These are phyloP conservation scores for Favolaschia claudopus DNA, from an alignment of 768 basidiomycete genomes.

Conservation along the genomic window DNA sequence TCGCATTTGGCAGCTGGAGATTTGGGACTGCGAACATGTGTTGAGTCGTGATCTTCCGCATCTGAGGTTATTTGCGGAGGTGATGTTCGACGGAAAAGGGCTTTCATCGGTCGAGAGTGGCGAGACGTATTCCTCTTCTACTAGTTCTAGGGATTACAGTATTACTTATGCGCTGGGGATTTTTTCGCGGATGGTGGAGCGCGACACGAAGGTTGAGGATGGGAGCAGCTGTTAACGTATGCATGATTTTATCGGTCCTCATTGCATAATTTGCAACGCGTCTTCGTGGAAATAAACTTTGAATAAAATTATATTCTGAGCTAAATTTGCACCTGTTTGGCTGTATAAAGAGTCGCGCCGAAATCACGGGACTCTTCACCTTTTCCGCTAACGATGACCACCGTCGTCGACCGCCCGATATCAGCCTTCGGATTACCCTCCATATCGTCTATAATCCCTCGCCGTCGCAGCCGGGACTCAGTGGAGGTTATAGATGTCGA, in stretches of 20 bases:
- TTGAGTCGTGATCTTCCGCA: slow-evolving; percentile 1
- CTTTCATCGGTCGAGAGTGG: no score
- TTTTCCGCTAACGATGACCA: slow-evolving; percentile 13
- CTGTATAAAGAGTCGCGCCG: neutral
- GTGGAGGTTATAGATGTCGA: slow-evolving; percentile 23
- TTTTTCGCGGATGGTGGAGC: no score
- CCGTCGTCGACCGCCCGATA: slow-evolving; percentile 12
- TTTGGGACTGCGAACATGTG: slow-evolving; percentile 13
- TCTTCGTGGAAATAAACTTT: no score
- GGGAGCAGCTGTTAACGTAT: no score
- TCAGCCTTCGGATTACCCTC: neutral
- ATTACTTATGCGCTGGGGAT: no score
- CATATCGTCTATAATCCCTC: slow-evolving; percentile 7
- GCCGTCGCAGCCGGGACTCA: slow-evolving; percentile 3
- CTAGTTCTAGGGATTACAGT: no score
- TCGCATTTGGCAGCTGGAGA: slow-evolving; percentile 21
- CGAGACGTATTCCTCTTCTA: no score
- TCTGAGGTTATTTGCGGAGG: slow-evolving; percentile 11
- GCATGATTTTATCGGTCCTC: no score
- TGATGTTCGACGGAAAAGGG: slow-evolving; percentile 4
- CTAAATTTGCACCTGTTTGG: no score
- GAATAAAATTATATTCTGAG: no score
- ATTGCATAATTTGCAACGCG: no score
- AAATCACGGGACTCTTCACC: neutral
- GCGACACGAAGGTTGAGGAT: no score